These are phyloP conservation scores for Coniferiporia sulphurascens DNA, from an alignment of 1,284 basidiomycete species.

Conservation along the genomic window DNA sequence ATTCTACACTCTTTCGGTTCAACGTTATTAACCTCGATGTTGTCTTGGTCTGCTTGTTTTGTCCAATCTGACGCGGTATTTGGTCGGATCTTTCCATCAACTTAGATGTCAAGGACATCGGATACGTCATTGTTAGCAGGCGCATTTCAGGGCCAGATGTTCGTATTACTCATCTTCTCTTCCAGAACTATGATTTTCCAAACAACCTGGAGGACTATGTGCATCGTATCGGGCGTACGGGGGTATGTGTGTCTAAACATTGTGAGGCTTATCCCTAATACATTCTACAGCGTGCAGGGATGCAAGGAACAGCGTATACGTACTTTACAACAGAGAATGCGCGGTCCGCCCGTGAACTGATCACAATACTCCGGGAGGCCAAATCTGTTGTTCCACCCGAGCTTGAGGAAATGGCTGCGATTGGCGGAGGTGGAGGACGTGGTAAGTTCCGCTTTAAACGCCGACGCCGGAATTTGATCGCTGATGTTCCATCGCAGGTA, in stretches of 20 bases:
- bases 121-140: conserved; percentile 37
- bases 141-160: conserved; percentile 8
- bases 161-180: conserved; percentile 23
- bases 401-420: conserved; percentile 51
- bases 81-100: not conserved
- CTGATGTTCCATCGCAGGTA: conserved; percentile 7
- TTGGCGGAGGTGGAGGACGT: conserved; percentile 34
- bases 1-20: conserved; percentile 9
- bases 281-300: conserved; percentile 33
- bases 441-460: not conserved
- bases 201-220: conserved; percentile 48
- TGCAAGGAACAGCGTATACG: conserved; percentile 49
- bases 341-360: conserved; percentile 51
- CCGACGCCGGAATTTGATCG: not conserved
- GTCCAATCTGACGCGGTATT: not conserved
- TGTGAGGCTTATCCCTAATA: not conserved
- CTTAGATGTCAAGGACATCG: conserved; percentile 43
- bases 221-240: conserved; percentile 41
- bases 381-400: conserved; percentile 48
- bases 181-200: conserved; percentile 51
- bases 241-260: conserved; percentile 20
- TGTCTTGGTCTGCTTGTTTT: conserved; percentile 3
- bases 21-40: conserved; percentile 11
- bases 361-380: conserved; percentile 53
- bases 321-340: conserved; percentile 54